Evolutionary conservation across 805 yeast species (phyloP).

Genomic region (Suhomyces vadensis): DNA sequence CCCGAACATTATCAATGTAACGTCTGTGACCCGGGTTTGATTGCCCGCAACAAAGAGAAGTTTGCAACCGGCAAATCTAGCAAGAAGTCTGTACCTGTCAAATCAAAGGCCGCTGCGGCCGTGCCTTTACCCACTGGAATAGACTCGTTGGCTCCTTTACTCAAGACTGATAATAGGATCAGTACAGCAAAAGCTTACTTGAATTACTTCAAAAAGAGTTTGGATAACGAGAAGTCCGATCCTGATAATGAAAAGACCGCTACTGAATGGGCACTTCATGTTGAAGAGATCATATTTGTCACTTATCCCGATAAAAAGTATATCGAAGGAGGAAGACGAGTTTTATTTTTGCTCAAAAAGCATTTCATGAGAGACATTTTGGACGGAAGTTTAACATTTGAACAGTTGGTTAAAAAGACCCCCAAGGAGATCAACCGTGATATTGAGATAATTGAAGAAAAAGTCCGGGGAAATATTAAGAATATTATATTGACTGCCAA

Average conservation of each 20-base stretch:
- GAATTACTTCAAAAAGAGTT: conserved; percentile 42
- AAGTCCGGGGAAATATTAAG: conserved; percentile 66
- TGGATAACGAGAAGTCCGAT: conserved; percentile 31
- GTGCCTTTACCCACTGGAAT: conserved; percentile 4
- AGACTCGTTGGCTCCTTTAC: conserved; percentile 12
- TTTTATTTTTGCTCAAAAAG: conserved; percentile 65
- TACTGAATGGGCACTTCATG: conserved; percentile 45
- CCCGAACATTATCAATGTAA: conserved; percentile 57
- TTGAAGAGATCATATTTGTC: conserved; percentile 52
- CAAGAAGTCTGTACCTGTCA: not conserved
- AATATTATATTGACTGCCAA: conserved; percentile 66
- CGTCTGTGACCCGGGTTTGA: conserved; percentile 45
- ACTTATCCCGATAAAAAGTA: conserved; percentile 44
- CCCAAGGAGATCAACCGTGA: conserved; percentile 83
- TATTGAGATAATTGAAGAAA: conserved; percentile 65
- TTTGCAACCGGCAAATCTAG: not conserved
- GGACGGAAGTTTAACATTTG: conserved; percentile 52
- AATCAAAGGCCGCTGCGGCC: not conserved
- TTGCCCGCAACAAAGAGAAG: not conserved
- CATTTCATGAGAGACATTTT: conserved; percentile 59
- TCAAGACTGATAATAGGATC: conserved; percentile 41
- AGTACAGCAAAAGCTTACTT: conserved; percentile 55
- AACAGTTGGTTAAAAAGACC: conserved; percentile 60
- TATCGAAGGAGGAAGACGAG: conserved; percentile 66
- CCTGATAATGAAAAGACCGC: conserved; percentile 37